Conservation (phyloP, 345 rosid species). For the Gossypium ekmanianum region DNA sequence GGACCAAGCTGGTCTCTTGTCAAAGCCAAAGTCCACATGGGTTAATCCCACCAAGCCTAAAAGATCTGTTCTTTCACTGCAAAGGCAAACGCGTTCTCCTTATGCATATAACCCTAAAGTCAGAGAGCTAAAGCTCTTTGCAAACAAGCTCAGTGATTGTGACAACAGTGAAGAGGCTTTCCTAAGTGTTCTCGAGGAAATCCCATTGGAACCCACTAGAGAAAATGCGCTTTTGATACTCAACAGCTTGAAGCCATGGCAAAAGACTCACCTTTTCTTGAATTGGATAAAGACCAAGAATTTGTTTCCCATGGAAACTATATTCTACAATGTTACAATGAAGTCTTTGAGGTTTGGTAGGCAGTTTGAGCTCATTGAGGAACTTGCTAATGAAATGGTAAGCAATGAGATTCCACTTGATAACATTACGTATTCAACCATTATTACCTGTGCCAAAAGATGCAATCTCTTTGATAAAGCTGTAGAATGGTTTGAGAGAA, state of each 20-base stretch:
- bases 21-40: constrained; percentile 79
- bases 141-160: constrained; percentile 65
- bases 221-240: constrained; percentile 70
- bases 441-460: constrained; percentile 81
- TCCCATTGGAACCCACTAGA: constrained; percentile 52
- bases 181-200: constrained; percentile 44
- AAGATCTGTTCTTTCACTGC: constrained; percentile 81
- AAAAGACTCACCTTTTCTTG: constrained; percentile 61
- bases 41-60: constrained; percentile 78
- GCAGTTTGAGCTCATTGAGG: constrained; percentile 79
- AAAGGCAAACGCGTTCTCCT: constrained; percentile 65
- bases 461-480: constrained; percentile 70
- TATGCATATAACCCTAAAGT: constrained; percentile 59
- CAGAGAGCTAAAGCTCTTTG: constrained; percentile 57
- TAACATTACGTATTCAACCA: constrained; percentile 92
- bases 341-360: constrained; percentile 80
- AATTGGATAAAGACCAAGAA: constrained; percentile 64
- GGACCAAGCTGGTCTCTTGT: constrained; percentile 39
- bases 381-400: constrained; percentile 81
- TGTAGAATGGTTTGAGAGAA: constrained; percentile 87
- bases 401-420: constrained; percentile 68
- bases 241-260: constrained; percentile 68
- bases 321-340: constrained; percentile 77
- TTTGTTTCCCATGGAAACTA: constrained; percentile 72
- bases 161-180: constrained; percentile 43